Base-by-base conservation (phyloP, 176 grass and related monocot genomes). In the Rhynchospora breviuscula region DNA sequence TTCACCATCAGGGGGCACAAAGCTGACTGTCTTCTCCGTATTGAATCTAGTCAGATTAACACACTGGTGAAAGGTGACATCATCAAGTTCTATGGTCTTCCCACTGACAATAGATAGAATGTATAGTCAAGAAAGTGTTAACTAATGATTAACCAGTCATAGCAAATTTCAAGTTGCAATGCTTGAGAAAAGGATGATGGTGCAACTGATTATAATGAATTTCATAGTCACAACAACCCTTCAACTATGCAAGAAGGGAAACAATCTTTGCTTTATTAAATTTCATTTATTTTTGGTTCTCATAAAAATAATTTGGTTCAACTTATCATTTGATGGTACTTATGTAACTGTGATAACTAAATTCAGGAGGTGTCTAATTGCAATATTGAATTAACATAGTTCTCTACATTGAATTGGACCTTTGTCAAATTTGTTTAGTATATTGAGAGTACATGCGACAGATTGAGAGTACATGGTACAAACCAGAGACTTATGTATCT, bases 1-100 rank as follows among this genome's bases (percentile, higher is more conserved):
- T 99, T 99, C 97, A 74, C 93, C 97, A 87, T 99, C 97, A 63
- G 93, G 97, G 53, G 93, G 96, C 54, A 99, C 97, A 51, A 99
- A 99, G 87, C 97, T 99, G 77, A 95, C 97, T 19, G 97, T 99
- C 85, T 99, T 99, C 87, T 99, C 97, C n/a, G 93, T 91, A 76
- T 99, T 99, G 87, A 99, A 99, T 87, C 97, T 93, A 44, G 97
- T 99, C 86, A 99, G 84, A 60, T 99, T 99, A 49, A 99, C 97
- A 57, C 97, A 99, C 73, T 99, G 97, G 85, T 99, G 97, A 88
- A 99, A 99, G 29, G 97, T 99, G 6, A 96, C 97, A 84, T 95
- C 97, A 81, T 99, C 97, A 73, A 99, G 91, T 93, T 99, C 97
- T 83, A 99, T 99, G 46, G 97, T 99, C 86, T 99, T 99, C 59